Conservation (phyloP, 2,329 filamentous ascomycete genomes). For the Pleomassaria siparia region DNA sequence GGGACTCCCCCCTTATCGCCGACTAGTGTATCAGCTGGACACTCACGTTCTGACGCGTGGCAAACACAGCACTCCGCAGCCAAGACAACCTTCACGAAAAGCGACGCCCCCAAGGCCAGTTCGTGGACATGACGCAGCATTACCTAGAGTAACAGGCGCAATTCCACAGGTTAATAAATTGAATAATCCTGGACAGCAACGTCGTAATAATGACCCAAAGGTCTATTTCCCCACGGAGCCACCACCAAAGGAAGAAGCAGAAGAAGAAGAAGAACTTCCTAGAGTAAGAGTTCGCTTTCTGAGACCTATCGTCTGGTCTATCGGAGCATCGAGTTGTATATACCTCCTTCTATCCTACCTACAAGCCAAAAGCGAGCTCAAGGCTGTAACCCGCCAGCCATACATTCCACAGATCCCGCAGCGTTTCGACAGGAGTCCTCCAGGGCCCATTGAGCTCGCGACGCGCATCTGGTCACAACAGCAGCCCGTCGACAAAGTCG, state of each 20-base stretch:
- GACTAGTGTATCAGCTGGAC: background rate
- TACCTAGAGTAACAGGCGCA: no score
- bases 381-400: slow-evolving; percentile 15
- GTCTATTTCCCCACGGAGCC: background rate
- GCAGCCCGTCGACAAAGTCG: slow-evolving; percentile 30
- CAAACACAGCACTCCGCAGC: background rate
- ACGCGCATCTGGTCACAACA: slow-evolving; percentile 25
- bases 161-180: background rate
- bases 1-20: background rate
- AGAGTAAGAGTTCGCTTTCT: slow-evolving; percentile 22
- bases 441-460: slow-evolving; percentile 30
- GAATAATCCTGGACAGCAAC: background rate
- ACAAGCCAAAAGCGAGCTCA: slow-evolving; percentile 29
- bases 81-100: no score
- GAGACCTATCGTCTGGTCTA: slow-evolving; percentile 32
- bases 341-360: slow-evolving; percentile 31
- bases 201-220: background rate
- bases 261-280: background rate
- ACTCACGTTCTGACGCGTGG: background rate
- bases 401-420: slow-evolving; percentile 17
- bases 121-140: no score
- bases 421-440: slow-evolving; percentile 12
- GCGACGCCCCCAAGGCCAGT: no score
- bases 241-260: background rate
- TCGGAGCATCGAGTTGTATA: slow-evolving; percentile 29